phyloP scores from a whole-genome alignment of 352 stramenopile genomes.

The Globisporangium iwayamae region DNA sequence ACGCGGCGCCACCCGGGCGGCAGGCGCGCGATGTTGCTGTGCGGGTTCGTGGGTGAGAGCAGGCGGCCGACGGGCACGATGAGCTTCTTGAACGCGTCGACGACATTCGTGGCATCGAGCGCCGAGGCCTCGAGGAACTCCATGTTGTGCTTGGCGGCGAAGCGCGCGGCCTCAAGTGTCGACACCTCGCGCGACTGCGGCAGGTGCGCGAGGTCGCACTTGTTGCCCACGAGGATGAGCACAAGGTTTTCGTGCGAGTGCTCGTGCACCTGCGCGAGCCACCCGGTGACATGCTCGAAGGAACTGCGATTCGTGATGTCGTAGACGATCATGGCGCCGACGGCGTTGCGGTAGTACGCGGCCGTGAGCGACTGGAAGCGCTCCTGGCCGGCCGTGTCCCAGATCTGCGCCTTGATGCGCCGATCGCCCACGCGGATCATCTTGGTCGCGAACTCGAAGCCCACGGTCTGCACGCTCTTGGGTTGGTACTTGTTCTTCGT shows the following conservation, averaged over 20 bases:
- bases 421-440: slow-evolving; percentile 80
- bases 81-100: slow-evolving; percentile 86
- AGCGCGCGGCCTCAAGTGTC: slow-evolving; percentile 80
- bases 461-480: slow-evolving; percentile 75
- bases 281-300: slow-evolving; percentile 77
- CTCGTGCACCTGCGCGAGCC: slow-evolving; percentile 79
- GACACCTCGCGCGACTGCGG: slow-evolving; percentile 79
- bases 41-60: slow-evolving; percentile 50
- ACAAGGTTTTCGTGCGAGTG: slow-evolving; percentile 82
- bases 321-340: slow-evolving; percentile 91
- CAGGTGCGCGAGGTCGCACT: slow-evolving; percentile 79
- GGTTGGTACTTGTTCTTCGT: slow-evolving; percentile 88
- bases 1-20: slow-evolving; percentile 76
- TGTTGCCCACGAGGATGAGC: slow-evolving; percentile 85
- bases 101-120: slow-evolving; percentile 81
- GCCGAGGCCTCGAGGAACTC: slow-evolving; percentile 87
- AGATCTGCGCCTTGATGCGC: slow-evolving; percentile 87
- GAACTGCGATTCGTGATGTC: slow-evolving; percentile 88
- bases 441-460: slow-evolving; percentile 88
- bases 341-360: slow-evolving; percentile 90
- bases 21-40: slow-evolving; percentile 60
- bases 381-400: slow-evolving; percentile 88
- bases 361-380: slow-evolving; percentile 90
- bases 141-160: slow-evolving; percentile 77
- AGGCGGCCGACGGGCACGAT: slow-evolving; percentile 82